Conservation (phyloP, 176 grass and related monocot genomes). For the Luzula sylvatica region DNA sequence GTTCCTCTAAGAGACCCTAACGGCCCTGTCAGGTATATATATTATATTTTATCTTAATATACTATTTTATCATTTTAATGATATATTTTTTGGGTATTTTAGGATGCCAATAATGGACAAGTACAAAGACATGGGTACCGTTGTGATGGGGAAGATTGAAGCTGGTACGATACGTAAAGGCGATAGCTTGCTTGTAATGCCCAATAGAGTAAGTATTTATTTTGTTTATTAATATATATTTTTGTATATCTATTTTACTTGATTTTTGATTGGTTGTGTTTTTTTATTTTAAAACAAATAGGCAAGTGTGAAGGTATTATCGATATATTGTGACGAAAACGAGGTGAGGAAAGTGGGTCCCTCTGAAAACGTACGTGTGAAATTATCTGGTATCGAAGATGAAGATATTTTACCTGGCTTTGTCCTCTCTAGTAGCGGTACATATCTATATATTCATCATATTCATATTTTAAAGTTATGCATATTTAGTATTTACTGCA, state of each 20-base stretch:
- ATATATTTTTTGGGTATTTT: constrained; percentile 8
- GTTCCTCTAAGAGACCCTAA: constrained; percentile 87
- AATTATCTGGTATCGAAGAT: constrained; percentile 83
- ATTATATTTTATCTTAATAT: neutral
- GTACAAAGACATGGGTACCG: constrained; percentile 95
- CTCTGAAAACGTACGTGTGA: constrained; percentile 78
- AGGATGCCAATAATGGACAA: constrained; percentile 99
- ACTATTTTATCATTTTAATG: neutral
- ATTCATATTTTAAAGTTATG: neutral
- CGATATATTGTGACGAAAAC: constrained; percentile 65
- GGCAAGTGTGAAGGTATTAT: constrained; percentile 73
- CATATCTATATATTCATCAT: constrained; percentile 28
- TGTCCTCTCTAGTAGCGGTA: constrained; percentile 87
- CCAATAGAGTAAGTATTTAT: constrained; percentile 57
- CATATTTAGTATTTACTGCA: neutral
- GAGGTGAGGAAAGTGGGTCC: constrained; percentile 61
- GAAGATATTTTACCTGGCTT: constrained; percentile 86
- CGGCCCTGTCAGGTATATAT: constrained; percentile 62
- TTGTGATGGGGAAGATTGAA: constrained; percentile 95
- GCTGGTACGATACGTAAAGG: constrained; percentile 67
- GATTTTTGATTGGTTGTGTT: neutral
- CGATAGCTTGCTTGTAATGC: constrained; percentile 83
- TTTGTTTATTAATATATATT: neutral
- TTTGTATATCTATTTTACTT: neutral
- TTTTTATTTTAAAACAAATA: constrained; percentile 24